Evolutionary conservation across 257 asterid species (phyloP), one percentile per base, ranked within the genome.

Genomic region (Linaria vulgaris): DNA sequence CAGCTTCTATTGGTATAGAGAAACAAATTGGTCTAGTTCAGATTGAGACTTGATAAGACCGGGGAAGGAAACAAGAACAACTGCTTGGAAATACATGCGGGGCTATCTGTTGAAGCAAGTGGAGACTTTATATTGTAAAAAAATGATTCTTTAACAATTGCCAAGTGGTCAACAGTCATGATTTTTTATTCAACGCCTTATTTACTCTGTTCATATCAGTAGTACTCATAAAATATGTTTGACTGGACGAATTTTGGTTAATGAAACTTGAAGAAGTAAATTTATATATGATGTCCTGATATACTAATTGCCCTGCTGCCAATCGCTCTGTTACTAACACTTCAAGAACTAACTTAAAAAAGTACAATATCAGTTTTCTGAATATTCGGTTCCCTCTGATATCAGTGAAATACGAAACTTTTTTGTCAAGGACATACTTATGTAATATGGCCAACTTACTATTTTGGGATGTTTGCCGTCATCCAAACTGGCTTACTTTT

Each of bases 271-370:
- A n/a, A n/a, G n/a, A n/a, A n/a, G 14, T 38, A 22, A 17, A 50
- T 51, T 37, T 17, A 54, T 31, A 16, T 24, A 31, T 13, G 10
- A 17, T 19, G 22, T 46, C 21, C n/a, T n/a, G n/a, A n/a, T n/a
- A n/a, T n/a, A n/a, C 13, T 34, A 8, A 34, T 34, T 43, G 54
- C 25, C n/a, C 39, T 23, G 24, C 15, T 15, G 10, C 6, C 17
- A 16, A 30, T 17, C 23, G 0, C 45, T 31, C 44, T 64, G 43
- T 41, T 64, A 15, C 59, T 49, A 16, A 56, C 64, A 21, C 59
- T 34, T 8, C 50, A 37, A 67, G 12, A 30, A 13, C 15, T 16
- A 19, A 30, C 38, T 46, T 27, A 23, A 27, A 16, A 57, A 25
- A 16, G 46, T 52, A 31, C n/a, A 56, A 14, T 57, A 14, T 23